phyloP scores from a whole-genome alignment of 1,284 basidiomycete species.

The Cryptococcus hybrid region DNA sequence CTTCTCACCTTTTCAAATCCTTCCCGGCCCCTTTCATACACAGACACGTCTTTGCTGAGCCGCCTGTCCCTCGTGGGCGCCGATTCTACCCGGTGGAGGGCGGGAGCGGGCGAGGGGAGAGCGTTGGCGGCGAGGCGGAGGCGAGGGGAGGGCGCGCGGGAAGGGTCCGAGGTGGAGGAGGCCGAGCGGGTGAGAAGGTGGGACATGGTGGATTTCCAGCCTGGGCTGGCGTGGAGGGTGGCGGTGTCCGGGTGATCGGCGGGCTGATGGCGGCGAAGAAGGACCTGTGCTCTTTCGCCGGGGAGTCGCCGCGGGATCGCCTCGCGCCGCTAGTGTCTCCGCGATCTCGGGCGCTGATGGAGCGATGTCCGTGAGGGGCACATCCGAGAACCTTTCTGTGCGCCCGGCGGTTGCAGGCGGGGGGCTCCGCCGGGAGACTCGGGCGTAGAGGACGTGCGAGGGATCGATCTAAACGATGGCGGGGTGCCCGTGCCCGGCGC shows the following conservation, averaged over 20 bases:
- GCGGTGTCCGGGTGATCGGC: not conserved
- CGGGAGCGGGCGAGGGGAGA: not conserved
- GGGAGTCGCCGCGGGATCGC: not conserved
- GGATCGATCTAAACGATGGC: too few species aligned
- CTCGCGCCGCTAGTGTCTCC: too few species aligned
- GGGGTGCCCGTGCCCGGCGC: too few species aligned
- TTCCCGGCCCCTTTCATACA: conserved; percentile 31
- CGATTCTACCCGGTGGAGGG: conserved; percentile 30
- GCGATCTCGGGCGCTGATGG: not conserved
- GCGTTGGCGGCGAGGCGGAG: conserved; percentile 7
- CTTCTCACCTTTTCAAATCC: conserved; percentile 45
- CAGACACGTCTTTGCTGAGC: conserved; percentile 35
- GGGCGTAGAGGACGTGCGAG: too few species aligned
- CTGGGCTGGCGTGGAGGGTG: not conserved
- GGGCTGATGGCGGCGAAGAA: not conserved
- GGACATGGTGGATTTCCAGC: conserved; percentile 39
- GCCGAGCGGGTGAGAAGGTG: conserved; percentile 18
- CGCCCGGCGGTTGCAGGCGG: not conserved
- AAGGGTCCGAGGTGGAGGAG: conserved; percentile 5
- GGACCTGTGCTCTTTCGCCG: not conserved
- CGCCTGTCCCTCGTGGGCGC: conserved; percentile 35
- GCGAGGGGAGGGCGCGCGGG: not conserved
- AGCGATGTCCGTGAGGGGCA: conserved; percentile 10
- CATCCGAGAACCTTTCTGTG: conserved; percentile 15
- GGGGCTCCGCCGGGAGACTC: too few species aligned